Percentiles rank a stretch among this genome's conserved stretches.
These are phyloP conservation scores for Aspergillus jensenii DNA, from an alignment of 2,329 filamentous ascomycete species.

Conservation along the genomic window DNA sequence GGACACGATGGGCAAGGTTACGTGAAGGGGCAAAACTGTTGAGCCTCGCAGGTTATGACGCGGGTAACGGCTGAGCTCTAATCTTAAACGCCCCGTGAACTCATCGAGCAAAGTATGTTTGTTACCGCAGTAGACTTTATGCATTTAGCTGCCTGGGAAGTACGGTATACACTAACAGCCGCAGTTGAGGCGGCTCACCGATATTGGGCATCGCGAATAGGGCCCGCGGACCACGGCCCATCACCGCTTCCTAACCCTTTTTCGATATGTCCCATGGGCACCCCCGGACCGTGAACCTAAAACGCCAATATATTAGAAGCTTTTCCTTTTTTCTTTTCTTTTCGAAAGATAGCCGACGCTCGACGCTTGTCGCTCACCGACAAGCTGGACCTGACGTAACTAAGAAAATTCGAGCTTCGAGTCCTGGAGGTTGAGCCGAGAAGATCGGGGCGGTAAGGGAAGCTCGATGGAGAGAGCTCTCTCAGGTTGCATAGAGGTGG, in stretches of 20 bases:
- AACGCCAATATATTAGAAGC: constrained; percentile 1
- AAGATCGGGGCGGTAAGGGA: not conserved
- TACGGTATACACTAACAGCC: not conserved
- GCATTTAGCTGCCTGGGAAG: not conserved
- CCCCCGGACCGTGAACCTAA: not conserved
- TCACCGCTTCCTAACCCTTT: constrained; percentile 7
- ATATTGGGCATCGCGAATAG: not conserved
- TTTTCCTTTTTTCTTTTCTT: not conserved
- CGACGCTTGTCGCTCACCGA: constrained; percentile 5
- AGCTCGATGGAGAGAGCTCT: not conserved
- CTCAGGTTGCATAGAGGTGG: not conserved
- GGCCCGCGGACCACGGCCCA: not conserved
- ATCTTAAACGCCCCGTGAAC: not conserved
- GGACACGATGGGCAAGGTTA: not conserved
- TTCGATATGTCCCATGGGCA: constrained; percentile 7
- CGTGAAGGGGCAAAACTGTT: not conserved
- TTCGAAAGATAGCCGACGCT: not conserved
- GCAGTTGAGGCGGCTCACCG: not conserved
- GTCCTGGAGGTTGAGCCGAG: not conserved
- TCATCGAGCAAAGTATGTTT: not conserved
- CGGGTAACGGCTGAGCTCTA: not conserved
- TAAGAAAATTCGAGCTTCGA: not conserved
- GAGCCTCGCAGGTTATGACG: not conserved
- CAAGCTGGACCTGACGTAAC: not conserved
- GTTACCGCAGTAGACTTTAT: not conserved